Evolutionary conservation across 2,329 filamentous ascomycete genomes (phyloP).

Genomic region (Metarhizium album): DNA sequence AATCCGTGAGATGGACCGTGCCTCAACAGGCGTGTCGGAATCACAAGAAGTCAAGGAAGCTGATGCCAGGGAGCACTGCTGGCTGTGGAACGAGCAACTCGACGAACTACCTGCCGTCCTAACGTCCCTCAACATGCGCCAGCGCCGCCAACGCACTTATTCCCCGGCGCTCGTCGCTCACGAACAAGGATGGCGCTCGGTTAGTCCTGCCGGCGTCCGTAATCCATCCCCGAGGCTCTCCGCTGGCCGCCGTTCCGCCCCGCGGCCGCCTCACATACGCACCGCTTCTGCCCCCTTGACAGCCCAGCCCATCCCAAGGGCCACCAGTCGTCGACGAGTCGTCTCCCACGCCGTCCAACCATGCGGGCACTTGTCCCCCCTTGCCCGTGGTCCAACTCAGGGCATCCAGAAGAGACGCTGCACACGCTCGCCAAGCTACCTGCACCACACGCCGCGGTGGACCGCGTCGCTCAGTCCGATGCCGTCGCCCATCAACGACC

Average conservation of each 20-base stretch:
- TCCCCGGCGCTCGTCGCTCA: slow-evolving; percentile 28
- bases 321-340: slow-evolving; percentile 31
- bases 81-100: slow-evolving; percentile 54
- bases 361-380: slow-evolving; percentile 22
- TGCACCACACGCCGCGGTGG: slow-evolving; percentile 44
- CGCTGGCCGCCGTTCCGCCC: slow-evolving; percentile 24
- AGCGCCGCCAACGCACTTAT: slow-evolving; percentile 29
- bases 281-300: slow-evolving; percentile 37
- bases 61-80: slow-evolving; percentile 54
- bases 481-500: slow-evolving; percentile 23
- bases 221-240: slow-evolving; percentile 29
- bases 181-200: slow-evolving; percentile 16
- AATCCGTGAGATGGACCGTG: slow-evolving; percentile 50
- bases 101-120: slow-evolving; percentile 44
- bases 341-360: slow-evolving; percentile 27
- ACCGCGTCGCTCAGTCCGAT: slow-evolving; percentile 37
- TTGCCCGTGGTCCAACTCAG: slow-evolving; percentile 14
- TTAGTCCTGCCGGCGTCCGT: slow-evolving; percentile 23
- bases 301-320: slow-evolving; percentile 24
- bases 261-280: slow-evolving; percentile 37
- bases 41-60: slow-evolving; percentile 44
- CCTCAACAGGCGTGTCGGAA: slow-evolving; percentile 35
- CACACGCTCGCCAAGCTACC: slow-evolving; percentile 46
- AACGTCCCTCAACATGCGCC: slow-evolving; percentile 31
- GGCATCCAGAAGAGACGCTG: slow-evolving; percentile 38